phyloP scores from a whole-genome alignment of 495 filamentous ascomycete species.

The Xylaria castorea region DNA sequence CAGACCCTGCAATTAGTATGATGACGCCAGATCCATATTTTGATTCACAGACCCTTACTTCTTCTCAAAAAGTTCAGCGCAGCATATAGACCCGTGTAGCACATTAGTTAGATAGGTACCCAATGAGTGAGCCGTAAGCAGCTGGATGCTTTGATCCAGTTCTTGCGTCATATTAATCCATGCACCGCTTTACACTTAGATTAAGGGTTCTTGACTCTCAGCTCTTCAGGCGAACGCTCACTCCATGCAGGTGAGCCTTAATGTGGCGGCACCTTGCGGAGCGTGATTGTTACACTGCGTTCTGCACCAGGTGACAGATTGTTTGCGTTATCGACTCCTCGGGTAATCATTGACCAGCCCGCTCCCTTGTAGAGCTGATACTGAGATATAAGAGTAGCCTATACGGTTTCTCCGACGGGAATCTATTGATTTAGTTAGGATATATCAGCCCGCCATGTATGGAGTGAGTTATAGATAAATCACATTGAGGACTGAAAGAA shows the following conservation, averaged over 20 bases:
- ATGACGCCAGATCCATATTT: constrained; percentile 1
- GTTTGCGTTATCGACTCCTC: neutral
- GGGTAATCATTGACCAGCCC: neutral
- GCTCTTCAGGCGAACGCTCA: neutral
- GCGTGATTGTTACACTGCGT: neutral
- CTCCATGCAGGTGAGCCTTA: neutral
- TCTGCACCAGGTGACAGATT: neutral
- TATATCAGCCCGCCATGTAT: no score
- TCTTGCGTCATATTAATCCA: neutral
- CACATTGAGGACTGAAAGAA: neutral
- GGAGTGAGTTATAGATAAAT: neutral
- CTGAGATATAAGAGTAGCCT: neutral
- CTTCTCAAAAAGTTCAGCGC: neutral
- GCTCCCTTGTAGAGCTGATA: neutral
- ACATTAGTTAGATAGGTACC: neutral
- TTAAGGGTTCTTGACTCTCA: neutral
- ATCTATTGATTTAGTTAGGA: neutral
- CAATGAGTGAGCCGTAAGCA: neutral
- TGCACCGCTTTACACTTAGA: neutral
- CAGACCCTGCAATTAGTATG: neutral
- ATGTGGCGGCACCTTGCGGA: neutral
- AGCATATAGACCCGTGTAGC: neutral
- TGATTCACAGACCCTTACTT: neutral
- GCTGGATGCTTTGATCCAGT: neutral
- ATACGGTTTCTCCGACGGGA: neutral